Percentiles rank a stretch among this genome's conserved stretches.
Conservation (phyloP, 225 moss, liverwort and hornwort species). For the Rhytidiadelphus loreus region DNA sequence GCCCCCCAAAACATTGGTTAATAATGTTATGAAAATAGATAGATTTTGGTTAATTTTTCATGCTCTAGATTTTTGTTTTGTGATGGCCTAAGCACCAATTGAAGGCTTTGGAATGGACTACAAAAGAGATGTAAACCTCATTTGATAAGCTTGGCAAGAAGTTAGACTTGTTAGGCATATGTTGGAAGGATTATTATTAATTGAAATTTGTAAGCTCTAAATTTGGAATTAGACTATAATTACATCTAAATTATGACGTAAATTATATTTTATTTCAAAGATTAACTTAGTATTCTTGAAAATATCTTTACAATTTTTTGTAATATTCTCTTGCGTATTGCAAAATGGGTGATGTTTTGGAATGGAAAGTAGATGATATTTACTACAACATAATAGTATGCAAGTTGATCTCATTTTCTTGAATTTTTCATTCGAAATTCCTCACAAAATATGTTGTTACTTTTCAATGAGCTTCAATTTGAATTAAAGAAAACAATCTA, state of each 20-base stretch:
- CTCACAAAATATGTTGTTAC: not conserved
- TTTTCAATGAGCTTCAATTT: not conserved
- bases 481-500: not conserved
- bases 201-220: not conserved
- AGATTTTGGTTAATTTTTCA: not conserved
- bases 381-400: not conserved
- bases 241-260: too few relatives aligned
- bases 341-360: not conserved
- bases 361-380: not conserved
- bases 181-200: not conserved
- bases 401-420: not conserved
- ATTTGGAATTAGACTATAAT: not conserved
- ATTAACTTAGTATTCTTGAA: not conserved
- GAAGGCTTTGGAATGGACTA: rapidly evolving
- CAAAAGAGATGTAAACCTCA: not conserved
- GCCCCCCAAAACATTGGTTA: too few relatives aligned
- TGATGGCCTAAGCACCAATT: not conserved
- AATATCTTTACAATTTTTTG: not conserved
- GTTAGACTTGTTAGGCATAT: not conserved
- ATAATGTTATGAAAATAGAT: too few relatives aligned
- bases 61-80: not conserved
- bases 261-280: rapidly evolving
- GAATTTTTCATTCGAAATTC: not conserved
- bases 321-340: not conserved
- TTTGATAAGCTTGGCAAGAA: not conserved